phyloP scores from a whole-genome alignment of 2,329 filamentous ascomycete species.

The Paraconiothyrium brasiliense region DNA sequence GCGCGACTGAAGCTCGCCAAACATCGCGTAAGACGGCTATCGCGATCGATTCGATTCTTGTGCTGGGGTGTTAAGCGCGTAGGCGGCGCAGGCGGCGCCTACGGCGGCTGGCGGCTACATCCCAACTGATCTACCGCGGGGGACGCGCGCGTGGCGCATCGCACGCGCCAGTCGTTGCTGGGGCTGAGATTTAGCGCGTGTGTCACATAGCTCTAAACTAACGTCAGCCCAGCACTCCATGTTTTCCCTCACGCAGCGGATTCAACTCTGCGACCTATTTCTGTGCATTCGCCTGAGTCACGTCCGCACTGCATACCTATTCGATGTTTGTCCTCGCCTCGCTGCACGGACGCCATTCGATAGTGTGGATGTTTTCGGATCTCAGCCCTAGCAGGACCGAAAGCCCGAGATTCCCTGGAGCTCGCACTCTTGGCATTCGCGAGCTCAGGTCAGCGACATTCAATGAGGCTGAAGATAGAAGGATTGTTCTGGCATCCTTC shows the following conservation, averaged over 20 bases:
- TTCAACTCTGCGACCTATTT: neutral
- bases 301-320: neutral
- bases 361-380: neutral
- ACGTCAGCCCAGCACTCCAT: slow-evolving; percentile 21
- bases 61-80: slow-evolving; percentile 8
- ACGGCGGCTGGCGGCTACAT: neutral
- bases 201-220: slow-evolving; percentile 26
- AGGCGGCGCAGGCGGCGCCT: neutral
- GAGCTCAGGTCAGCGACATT: neutral
- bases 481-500: neutral
- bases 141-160: slow-evolving; percentile 17
- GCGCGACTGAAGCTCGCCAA: slow-evolving; percentile 2
- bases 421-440: neutral
- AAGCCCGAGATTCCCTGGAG: neutral
- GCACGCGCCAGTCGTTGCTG: slow-evolving; percentile 9
- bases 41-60: slow-evolving; percentile 16
- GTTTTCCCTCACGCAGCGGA: neutral
- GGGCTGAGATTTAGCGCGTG: slow-evolving; percentile 15
- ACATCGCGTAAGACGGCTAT: slow-evolving; percentile 18
- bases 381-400: neutral
- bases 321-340: neutral
- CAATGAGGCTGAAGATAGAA: neutral
- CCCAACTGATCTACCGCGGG: slow-evolving; percentile 11
- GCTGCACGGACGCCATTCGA: neutral
- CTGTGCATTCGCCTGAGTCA: neutral